Evolutionary conservation across 495 filamentous ascomycete genomes (phyloP).

Genomic region (Elaphomyces granulatus): DNA sequence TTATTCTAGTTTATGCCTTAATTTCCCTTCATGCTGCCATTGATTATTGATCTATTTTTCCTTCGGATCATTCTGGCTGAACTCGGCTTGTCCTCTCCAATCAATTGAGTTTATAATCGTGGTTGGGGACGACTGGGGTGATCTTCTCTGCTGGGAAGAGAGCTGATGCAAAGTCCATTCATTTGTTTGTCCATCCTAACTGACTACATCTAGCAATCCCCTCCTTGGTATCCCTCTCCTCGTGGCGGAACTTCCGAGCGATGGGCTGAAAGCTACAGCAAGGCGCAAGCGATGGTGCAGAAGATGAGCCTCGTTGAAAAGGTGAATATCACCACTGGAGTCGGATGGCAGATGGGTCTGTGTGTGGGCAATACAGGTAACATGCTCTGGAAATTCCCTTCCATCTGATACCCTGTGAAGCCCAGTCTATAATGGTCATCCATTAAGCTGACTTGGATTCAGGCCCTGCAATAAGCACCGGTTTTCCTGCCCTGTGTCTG

Average conservation of each 20-base stretch:
- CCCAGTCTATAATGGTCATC: no score
- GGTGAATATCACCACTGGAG: conserved; percentile 88
- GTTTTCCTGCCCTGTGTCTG: conserved; percentile 74
- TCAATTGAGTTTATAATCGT: no score
- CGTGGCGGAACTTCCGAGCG: conserved; percentile 54
- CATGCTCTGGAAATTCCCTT: not conserved
- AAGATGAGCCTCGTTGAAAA: conserved; percentile 84
- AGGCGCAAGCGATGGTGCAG: conserved; percentile 62
- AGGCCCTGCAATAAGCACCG: conserved; percentile 50
- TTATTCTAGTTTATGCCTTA: no score
- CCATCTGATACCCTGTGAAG: no score
- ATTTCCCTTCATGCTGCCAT: no score
- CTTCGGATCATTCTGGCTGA: no score
- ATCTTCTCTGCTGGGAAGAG: no score
- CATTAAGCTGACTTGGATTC: not conserved
- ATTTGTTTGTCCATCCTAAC: no score
- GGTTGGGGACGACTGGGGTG: no score
- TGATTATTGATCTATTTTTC: no score
- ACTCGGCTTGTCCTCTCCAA: no score
- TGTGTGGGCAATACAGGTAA: conserved; percentile 76
- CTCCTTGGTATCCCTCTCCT: conserved; percentile 77
- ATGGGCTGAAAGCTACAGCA: conserved; percentile 71
- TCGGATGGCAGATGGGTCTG: conserved; percentile 78
- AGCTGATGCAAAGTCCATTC: no score
- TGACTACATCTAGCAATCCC: conserved; percentile 26